phyloP scores from a whole-genome alignment of 768 basidiomycete species.

The Leccinellum rugosiceps region DNA sequence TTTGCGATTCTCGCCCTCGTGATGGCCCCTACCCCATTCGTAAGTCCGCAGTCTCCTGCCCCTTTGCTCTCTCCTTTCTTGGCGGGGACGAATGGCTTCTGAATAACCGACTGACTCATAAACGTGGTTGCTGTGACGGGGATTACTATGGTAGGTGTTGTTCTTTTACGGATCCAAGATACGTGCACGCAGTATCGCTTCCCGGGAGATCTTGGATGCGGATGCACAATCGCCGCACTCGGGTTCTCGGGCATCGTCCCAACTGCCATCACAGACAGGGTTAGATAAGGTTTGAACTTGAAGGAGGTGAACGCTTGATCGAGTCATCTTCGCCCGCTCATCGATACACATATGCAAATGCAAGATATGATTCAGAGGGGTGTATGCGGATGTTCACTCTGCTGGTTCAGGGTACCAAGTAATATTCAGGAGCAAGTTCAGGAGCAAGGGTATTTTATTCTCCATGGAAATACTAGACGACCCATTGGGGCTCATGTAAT shows the following conservation, averaged over 20 bases:
- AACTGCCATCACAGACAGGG: background rate
- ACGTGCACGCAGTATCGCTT: constrained; percentile 28
- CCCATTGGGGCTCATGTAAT: background rate
- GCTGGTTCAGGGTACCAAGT: background rate
- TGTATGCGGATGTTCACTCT: background rate
- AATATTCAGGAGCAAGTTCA: background rate
- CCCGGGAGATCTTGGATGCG: constrained; percentile 15
- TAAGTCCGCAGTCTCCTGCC: constrained; percentile 16
- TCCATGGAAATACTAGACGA: background rate
- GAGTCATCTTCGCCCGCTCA: no score
- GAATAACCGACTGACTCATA: background rate
- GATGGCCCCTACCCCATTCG: constrained; percentile 46
- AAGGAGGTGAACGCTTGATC: background rate
- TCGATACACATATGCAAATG: background rate
- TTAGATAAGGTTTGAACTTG: constrained; percentile 18
- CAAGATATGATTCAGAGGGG: background rate
- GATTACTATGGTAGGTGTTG: constrained; percentile 15
- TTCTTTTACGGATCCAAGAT: constrained; percentile 34
- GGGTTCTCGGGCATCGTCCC: background rate
- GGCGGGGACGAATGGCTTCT: background rate
- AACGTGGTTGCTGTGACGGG: background rate
- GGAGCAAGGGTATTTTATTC: background rate
- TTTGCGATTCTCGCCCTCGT: constrained; percentile 38
- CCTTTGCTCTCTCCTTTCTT: background rate
- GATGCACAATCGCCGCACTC: constrained; percentile 3